Conservation (phyloP, 176 grass and related monocot genomes). For the Metroxylon sagu region DNA sequence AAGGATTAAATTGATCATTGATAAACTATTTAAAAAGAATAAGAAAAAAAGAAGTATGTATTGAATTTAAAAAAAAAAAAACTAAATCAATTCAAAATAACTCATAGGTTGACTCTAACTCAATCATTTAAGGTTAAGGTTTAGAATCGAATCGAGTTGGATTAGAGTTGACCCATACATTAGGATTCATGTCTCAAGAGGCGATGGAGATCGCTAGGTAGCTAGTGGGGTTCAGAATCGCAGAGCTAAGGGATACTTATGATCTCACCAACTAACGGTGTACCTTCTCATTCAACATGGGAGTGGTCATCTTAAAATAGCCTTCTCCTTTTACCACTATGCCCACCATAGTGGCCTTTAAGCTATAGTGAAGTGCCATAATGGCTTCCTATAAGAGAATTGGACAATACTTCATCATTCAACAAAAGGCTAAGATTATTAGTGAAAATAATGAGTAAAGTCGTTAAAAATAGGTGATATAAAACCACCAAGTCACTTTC, state of each 20-base stretch:
- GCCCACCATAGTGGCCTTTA: conserved; percentile 35
- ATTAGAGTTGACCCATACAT: too few species aligned
- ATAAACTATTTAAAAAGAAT: too few species aligned
- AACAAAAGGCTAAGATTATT: neutral
- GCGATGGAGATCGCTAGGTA: conserved; percentile 43
- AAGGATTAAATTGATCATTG: too few species aligned
- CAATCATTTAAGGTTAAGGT: too few species aligned
- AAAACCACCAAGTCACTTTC: too few species aligned
- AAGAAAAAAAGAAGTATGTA: too few species aligned
- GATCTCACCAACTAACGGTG: conserved; percentile 30
- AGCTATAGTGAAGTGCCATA: conserved; percentile 55
- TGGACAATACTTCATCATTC: neutral
- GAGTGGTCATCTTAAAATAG: conserved; percentile 72
- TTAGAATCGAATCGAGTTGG: too few species aligned
- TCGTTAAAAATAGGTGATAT: too few species aligned
- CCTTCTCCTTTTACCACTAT: conserved; percentile 38
- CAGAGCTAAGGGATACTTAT: conserved; percentile 14
- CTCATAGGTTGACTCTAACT: too few species aligned
- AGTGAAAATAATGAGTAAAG: neutral
- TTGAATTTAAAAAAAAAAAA: too few species aligned
- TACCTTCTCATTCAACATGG: neutral
- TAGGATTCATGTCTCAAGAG: conserved; percentile 12
- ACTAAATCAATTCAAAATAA: too few species aligned
- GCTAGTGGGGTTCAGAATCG: conserved; percentile 37
- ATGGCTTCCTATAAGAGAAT: conserved; percentile 47